phyloP scores from a whole-genome alignment of 2,329 filamentous ascomycete species.

The Cadophora gregata region DNA sequence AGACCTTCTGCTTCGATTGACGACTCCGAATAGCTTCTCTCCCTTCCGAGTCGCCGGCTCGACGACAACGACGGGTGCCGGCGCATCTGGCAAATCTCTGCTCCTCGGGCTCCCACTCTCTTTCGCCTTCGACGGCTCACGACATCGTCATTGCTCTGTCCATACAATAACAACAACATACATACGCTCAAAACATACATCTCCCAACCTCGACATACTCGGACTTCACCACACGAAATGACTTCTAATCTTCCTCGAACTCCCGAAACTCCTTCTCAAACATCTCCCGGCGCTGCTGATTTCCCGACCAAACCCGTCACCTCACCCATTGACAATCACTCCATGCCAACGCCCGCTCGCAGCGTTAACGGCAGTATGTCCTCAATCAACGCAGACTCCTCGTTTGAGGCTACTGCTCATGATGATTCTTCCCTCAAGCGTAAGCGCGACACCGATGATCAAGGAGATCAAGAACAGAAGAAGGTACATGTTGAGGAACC shows the following conservation, averaged over 20 bases:
- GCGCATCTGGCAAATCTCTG: constrained; percentile 30
- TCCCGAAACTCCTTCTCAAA: constrained; percentile 70
- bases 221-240: constrained; percentile 50
- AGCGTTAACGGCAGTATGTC: constrained; percentile 61
- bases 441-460: constrained; percentile 63
- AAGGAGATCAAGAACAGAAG: constrained; percentile 62
- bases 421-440: constrained; percentile 65
- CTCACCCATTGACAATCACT: constrained; percentile 50
- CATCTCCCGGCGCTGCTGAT: constrained; percentile 56
- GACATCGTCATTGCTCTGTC: constrained; percentile 24
- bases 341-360: constrained; percentile 66
- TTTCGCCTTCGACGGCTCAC: constrained; percentile 28
- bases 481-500: constrained; percentile 65
- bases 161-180: background rate
- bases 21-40: constrained; percentile 16
- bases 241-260: constrained; percentile 69
- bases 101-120: constrained; percentile 18
- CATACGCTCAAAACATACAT: constrained; percentile 17
- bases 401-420: constrained; percentile 43
- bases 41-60: constrained; percentile 8
- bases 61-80: constrained; percentile 23
- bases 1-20: constrained; percentile 23
- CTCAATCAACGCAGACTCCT: constrained; percentile 32
- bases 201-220: constrained; percentile 20
- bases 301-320: constrained; percentile 53